Evolutionary conservation across 2,329 filamentous ascomycete species (phyloP), one percentile per base, ranked within the genome.

Genomic region (Ophiostoma triangulosporum): DNA sequence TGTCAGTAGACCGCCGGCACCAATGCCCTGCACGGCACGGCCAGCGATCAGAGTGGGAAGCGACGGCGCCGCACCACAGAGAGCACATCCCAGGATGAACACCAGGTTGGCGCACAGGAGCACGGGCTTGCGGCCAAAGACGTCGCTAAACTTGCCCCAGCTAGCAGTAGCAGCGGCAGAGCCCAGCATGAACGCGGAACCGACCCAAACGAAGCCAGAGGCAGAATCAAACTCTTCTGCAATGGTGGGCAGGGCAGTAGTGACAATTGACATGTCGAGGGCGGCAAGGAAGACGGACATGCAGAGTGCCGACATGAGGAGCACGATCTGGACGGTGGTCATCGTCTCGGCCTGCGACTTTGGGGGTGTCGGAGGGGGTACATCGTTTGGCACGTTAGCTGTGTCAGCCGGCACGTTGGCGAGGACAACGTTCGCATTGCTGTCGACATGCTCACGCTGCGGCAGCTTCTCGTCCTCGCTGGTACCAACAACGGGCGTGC

Each of bases 151-250:
- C 60, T 78, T 77, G 54, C 82, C 83, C 85, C 84, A 90, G 50
- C 83, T 79, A 0, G 84, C 83, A 0, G 79, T 78, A 1, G 77
- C 75, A 64, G 73, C 77, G 1, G 84, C 81, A 62, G 81, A 83
- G 53, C 81, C 83, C 11, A 90, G 76, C 6, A 88, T 71, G 62
- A 86, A 91, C 3, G 84, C 80, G 35, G 77, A 80, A 14, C 86
- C 86, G 57, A 91, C 82, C 87, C 86, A 90, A 51, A 82, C 77
- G 66, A 89, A 90, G 24, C 84, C 85, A 15, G 77, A 70, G 3
- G 78, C 78, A 6, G 84, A 85, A 45, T 80, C 63, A 57, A 90
- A 77, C 56, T 84, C 73, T 32, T 68, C 66, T 5, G 78, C 73
- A 58, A 87, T 86, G 14, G 79, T 80, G 0, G 83, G 82, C 5